Conservation (phyloP, 2,329 filamentous ascomycete genomes). For the Fusarium sp. region DNA sequence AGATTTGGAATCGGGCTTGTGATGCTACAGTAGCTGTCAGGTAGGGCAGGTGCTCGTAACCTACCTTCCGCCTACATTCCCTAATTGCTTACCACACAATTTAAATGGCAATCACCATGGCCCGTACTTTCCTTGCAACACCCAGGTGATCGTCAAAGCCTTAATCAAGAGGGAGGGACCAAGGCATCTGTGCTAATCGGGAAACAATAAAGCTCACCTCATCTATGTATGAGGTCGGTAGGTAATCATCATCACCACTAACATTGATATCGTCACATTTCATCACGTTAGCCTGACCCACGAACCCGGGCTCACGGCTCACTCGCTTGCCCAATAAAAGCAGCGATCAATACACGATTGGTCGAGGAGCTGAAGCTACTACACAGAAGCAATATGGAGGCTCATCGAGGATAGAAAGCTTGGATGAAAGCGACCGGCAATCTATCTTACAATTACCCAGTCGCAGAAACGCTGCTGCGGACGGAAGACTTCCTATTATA, state of each 20-base stretch:
- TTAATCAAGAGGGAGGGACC: constrained; percentile 11
- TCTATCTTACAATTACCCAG: not conserved
- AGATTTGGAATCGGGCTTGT: constrained; percentile 8
- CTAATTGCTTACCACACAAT: not conserved
- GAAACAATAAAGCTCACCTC: constrained; percentile 22
- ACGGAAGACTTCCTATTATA: not conserved
- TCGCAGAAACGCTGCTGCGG: not conserved
- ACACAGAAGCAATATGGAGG: not conserved
- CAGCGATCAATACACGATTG: constrained; percentile 1
- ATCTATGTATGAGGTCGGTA: not conserved
- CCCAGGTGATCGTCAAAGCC: not conserved
- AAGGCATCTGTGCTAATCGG: constrained; percentile 10
- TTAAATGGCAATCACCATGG: not conserved
- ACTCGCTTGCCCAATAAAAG: constrained; percentile 16
- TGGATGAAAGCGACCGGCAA: constrained; percentile 1
- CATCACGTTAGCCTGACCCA: constrained; percentile 16
- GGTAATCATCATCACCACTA: constrained; percentile 12
- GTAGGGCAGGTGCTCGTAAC: constrained; percentile 6
- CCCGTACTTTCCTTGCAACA: not conserved
- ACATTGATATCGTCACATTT: constrained; percentile 8
- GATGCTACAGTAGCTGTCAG: constrained; percentile 17
- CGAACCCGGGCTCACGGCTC: constrained; percentile 18
- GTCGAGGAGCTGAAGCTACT: not conserved
- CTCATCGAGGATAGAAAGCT: not conserved
- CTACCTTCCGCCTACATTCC: not conserved